Evolutionary conservation across 139 green algal genomes (phyloP), one percentile per base, ranked within the genome.

Genomic region (Coelastrella sp.): DNA sequence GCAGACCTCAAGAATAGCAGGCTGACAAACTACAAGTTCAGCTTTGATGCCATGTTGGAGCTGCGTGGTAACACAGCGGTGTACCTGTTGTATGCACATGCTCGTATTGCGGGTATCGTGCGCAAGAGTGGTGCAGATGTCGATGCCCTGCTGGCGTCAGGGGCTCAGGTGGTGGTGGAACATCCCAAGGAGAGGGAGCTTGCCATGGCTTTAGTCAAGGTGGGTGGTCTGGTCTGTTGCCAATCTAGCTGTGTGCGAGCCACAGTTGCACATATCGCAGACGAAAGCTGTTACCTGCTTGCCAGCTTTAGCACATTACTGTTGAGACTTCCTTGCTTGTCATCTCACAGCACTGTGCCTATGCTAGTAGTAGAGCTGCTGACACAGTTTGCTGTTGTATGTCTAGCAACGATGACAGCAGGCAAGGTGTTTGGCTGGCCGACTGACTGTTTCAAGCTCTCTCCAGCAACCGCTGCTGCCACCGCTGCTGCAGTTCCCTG

Each of bases 11-110:
- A 99, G 93, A 98, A 98, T 93, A 96, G 98, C 91, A 94, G 97
- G 57, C 92, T 93, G 20, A 98, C 98, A 89, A 99, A 99, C 94
- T 99, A 99, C 95, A 96, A 96, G 93, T 99, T 99, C 93, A 96
- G 92, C 20, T 99, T 97, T 92, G 97, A 99, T 86, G 92, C 96
- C 20, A 99, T 99, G 98, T 96, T 99, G 54, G 94, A 95, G 78
- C 92, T 98, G 16, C 87, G 96, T 91, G 98, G 98, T 91, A 99
- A 99, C 95, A 99, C 98, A 3, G 98, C 98, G 0, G 98, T 99
- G 56, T 99, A 99, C 95, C 94, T 99, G 90, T 94, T 99, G 86
- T 99, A 99, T 91, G 96, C 98, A 10, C 97, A 99, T 91, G 98
- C 98, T 2, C 96, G 98, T 88, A 98, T 99, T 75, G 94, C 95